Evolutionary conservation across 768 basidiomycete genomes (phyloP).

Genomic region (Pisolithus sp.): DNA sequence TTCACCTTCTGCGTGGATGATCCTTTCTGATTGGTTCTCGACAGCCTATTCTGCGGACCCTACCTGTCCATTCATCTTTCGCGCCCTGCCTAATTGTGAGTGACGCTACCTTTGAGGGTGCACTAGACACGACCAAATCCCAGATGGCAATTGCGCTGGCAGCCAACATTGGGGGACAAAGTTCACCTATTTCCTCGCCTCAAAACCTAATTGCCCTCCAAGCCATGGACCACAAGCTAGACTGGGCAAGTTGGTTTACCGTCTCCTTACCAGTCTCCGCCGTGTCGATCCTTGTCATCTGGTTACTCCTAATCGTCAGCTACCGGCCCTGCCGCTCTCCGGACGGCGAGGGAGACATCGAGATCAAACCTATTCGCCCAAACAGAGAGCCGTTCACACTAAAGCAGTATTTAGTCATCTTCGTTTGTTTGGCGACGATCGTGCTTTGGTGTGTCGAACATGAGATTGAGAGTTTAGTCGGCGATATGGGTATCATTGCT

Average conservation of each 20-base stretch:
- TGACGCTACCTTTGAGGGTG: background rate
- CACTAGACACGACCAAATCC: conserved; percentile 1
- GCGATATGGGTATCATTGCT: conserved; percentile 98
- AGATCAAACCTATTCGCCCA: conserved; percentile 80
- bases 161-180: conserved; percentile 96
- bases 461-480: conserved; percentile 64
- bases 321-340: conserved; percentile 72
- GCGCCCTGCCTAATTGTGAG: conserved; percentile 88
- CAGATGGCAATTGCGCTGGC: conserved; percentile 97
- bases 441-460: conserved; percentile 86
- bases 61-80: conserved; percentile 82
- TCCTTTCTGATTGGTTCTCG: conserved; percentile 7
- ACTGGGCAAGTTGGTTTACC: conserved; percentile 91
- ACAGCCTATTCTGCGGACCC: conserved; percentile 88
- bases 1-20: background rate
- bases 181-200: conserved; percentile 95
- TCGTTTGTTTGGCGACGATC: conserved; percentile 82
- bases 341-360: conserved; percentile 69
- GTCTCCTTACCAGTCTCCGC: conserved; percentile 89
- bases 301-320: conserved; percentile 78
- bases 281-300: conserved; percentile 83
- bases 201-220: conserved; percentile 92
- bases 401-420: conserved; percentile 87
- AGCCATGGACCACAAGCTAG: conserved; percentile 79
- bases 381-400: conserved; percentile 73